A percentile compares a stretch with the other conserved stretches of the same genome.
These are phyloP conservation scores for Botrytis tulipae DNA, from an alignment of 2,329 filamentous ascomycete genomes.

Conservation along the genomic window DNA sequence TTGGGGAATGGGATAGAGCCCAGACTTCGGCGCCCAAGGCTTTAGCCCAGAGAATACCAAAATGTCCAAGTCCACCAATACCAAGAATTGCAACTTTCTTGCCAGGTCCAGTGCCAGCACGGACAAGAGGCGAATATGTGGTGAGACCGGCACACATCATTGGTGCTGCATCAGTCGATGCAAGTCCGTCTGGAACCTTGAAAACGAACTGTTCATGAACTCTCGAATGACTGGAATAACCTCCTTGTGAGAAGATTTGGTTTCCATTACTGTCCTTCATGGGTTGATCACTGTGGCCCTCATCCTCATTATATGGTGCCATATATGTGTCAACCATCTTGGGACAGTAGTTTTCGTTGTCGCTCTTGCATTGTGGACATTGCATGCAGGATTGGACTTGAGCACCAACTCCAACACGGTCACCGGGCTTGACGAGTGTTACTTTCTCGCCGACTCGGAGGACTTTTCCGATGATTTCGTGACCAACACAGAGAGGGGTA, in stretches of 20 bases:
- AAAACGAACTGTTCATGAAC: conserved; percentile 58
- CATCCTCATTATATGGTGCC: conserved; percentile 29
- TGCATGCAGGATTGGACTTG: conserved; percentile 48
- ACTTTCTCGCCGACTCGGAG: conserved; percentile 60
- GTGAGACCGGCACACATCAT: conserved; percentile 80
- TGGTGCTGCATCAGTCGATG: conserved; percentile 55
- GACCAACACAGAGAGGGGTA: conserved; percentile 42
- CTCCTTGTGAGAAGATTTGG: conserved; percentile 49
- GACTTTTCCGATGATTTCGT: conserved; percentile 49
- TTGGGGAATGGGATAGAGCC: conserved; percentile 58
- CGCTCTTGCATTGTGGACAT: conserved; percentile 51
- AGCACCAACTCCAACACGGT: conserved; percentile 53
- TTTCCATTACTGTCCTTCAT: conserved; percentile 21
- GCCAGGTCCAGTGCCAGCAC: conserved; percentile 66
- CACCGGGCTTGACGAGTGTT: conserved; percentile 50
- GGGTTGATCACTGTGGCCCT: conserved; percentile 17
- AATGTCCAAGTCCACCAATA: conserved; percentile 67
- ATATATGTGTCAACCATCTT: conserved; percentile 32
- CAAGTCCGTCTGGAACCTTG: conserved; percentile 53
- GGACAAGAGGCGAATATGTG: conserved; percentile 65
- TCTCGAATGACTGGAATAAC: conserved; percentile 50
- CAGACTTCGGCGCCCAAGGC: conserved; percentile 67
- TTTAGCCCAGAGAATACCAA: conserved; percentile 68
- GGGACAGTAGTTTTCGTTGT: conserved; percentile 35
- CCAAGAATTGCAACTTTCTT: conserved; percentile 69